A percentile compares a stretch with the other conserved stretches of the same genome.
Evolutionary conservation across 805 yeast genomes (phyloP).

Genomic region (Torulaspora microellipsoides): DNA sequence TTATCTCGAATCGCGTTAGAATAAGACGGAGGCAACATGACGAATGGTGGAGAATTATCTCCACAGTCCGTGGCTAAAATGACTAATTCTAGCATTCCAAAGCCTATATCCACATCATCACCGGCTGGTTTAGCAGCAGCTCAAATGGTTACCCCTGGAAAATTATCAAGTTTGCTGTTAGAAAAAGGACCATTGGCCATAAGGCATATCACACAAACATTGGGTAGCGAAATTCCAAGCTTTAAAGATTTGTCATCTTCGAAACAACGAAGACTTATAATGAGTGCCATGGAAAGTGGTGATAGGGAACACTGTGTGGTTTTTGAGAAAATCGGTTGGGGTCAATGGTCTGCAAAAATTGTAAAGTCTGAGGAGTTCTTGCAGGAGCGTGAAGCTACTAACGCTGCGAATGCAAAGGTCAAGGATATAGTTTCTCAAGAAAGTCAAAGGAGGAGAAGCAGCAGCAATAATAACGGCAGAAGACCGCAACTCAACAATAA

Average conservation of each 20-base stretch:
- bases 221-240: slow-evolving; percentile 68
- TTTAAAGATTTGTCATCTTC: slow-evolving; percentile 78
- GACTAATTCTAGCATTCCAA: slow-evolving; percentile 4
- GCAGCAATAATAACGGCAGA: slow-evolving; percentile 16
- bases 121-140: slow-evolving; percentile 90
- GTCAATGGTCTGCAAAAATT: slow-evolving; percentile 79
- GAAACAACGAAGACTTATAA: slow-evolving; percentile 84
- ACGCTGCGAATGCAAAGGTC: slow-evolving; percentile 38
- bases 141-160: slow-evolving; percentile 72
- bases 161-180: slow-evolving; percentile 62
- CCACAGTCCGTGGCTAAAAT: too few relatives aligned
- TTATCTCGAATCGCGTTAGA: too few relatives aligned
- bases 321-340: slow-evolving; percentile 96
- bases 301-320: slow-evolving; percentile 50
- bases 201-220: slow-evolving; percentile 77
- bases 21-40: too few relatives aligned
- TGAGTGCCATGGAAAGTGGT: slow-evolving; percentile 80
- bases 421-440: slow-evolving; percentile 38
- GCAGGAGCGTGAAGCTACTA: slow-evolving; percentile 42
- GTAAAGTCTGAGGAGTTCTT: slow-evolving; percentile 37
- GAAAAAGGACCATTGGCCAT: slow-evolving; percentile 86
- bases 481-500: slow-evolving; percentile 2
- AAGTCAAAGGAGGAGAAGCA: slow-evolving; percentile 30
- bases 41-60: too few relatives aligned
- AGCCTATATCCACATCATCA: slow-evolving; percentile 62